phyloP scores from a whole-genome alignment of 495 filamentous ascomycete genomes.

The Talaromyces borbonicus region DNA sequence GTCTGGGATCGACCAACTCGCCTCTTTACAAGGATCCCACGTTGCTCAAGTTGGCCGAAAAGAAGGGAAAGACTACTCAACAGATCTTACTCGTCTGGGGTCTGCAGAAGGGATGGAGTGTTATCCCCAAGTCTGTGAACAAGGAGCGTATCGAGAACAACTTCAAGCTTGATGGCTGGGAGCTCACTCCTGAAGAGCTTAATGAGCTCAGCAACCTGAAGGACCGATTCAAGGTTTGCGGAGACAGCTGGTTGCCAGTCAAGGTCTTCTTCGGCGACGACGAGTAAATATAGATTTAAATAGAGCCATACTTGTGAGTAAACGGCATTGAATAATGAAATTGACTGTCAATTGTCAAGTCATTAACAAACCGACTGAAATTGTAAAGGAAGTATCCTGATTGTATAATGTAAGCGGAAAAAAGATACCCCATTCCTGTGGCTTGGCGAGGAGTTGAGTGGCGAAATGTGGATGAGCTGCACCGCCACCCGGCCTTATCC shows the following conservation, averaged over 20 bases:
- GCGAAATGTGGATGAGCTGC: background rate
- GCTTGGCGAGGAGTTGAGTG: background rate
- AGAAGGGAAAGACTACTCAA: slow-evolving; percentile 55
- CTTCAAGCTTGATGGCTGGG: slow-evolving; percentile 56
- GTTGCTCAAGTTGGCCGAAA: slow-evolving; percentile 49
- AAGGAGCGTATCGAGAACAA: slow-evolving; percentile 54
- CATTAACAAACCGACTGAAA: too few species aligned
- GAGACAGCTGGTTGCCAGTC: slow-evolving; percentile 58
- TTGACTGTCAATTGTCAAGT: too few species aligned
- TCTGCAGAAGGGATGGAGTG: slow-evolving; percentile 60
- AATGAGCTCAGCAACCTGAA: slow-evolving; percentile 50
- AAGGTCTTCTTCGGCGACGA: slow-evolving; percentile 87
- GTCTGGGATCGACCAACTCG: slow-evolving; percentile 51
- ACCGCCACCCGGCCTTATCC: slow-evolving; percentile 7
- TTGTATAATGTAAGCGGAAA: too few species aligned
- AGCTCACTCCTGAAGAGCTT: slow-evolving; percentile 54
- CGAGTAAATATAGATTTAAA: slow-evolving; percentile 35
- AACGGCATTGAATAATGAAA: too few species aligned
- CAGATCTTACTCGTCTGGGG: slow-evolving; percentile 64
- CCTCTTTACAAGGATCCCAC: slow-evolving; percentile 48
- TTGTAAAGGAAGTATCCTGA: too few species aligned
- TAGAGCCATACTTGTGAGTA: background rate
- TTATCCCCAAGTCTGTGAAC: slow-evolving; percentile 61
- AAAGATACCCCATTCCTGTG: background rate
- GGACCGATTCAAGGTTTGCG: slow-evolving; percentile 67